Evolutionary conservation across 371 early-diverging fungal genomes (phyloP), one percentile per base, ranked within the genome.

Genomic region (Mucor irregularis): DNA sequence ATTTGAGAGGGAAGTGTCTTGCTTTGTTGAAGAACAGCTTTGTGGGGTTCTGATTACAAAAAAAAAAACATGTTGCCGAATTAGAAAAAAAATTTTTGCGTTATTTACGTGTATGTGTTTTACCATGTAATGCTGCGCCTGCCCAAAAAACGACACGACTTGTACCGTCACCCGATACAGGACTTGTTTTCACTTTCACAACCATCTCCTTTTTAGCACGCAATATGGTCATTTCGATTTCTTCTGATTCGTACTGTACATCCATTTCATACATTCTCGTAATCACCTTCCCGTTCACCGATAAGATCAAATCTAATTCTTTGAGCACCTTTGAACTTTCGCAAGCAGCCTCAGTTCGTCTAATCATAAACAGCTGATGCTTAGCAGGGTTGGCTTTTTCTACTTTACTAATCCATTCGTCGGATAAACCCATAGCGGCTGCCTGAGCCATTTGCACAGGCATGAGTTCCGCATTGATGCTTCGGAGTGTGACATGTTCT

Each of bases 1-100:
- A 91, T 85, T 7, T 81, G 76, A 10, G 85, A 84, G 4, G 91
- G 91, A 25, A 90, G 64, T 0, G 73, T 78, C 45, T 85, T 84
- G 62, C 85, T 85, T 66, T 92, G 94, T 61, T 88, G 90, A 30
- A 88, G 68, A 1, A 89, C 91, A 1, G 92, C 91, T 49, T 87
- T 82, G 72, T 93, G 92, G n/a, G 94, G 92, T 68, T 87, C 90
- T 74, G 59, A 46, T 21, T 17, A 37, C 34, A 28, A 24, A 34
- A 28, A 30, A 10, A 28, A 26, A 38, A 3, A 13, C 29, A 53
- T 5, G 44, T 25, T n/a, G n/a, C n/a, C n/a, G n/a, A n/a, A n/a
- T 40, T 21, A 17, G 33, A 40, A n/a, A n/a, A 22, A 33, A 11
- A 21, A 31, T 11, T 13, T 0, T 2, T 25, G 26, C 26, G 8